Evolutionary conservation across 2,329 filamentous ascomycete species (phyloP), one percentile per base, ranked within the genome.

Genomic region (Aspergillus japonicus): DNA sequence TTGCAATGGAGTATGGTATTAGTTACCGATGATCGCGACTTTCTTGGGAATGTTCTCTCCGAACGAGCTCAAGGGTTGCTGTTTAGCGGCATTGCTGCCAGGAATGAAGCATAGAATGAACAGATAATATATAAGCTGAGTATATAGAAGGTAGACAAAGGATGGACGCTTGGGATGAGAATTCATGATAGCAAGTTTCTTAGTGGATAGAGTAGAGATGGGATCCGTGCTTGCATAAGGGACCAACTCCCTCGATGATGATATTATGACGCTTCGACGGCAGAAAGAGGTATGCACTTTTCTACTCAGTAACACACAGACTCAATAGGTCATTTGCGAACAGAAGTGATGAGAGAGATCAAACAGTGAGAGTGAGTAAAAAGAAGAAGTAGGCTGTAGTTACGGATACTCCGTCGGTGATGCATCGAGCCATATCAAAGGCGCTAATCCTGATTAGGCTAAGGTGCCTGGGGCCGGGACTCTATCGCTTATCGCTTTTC

Each of bases 11-110:
- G 19, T n/a, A 42, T 33, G 26, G 55, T 50, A 66, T 52, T 35
- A 16, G 14, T 35, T 67, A 75, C 74, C 74, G 53, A 77, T 72
- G 49, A 77, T 62, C 58, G 74, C 74, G 19, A 77, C 71, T 54
- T 69, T 66, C 52, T 72, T 75, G 1, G 70, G 63, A n/a, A n/a
- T n/a, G n/a, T n/a, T 51, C 56, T 66, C 59, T 21, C 59, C 54
- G 57, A 49, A 39, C 19, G 54, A 31, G 2, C 39, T 54, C 42
- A 75, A 57, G 21, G 66, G 71, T 39, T 67, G 64, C 61, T 74
- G 69, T 16, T 66, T 60, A 58, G 63, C 51, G 21, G 69, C 68
- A 56, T 65, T 62, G 42, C 59, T 59, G 24, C 68, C 42, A 7
- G 67, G 51, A n/a, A 67, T 53, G 23, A 68, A 52, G n/a, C 60